Base-by-base conservation (phyloP, 2,329 filamentous ascomycete species). In the Fusarium nelsonii region DNA sequence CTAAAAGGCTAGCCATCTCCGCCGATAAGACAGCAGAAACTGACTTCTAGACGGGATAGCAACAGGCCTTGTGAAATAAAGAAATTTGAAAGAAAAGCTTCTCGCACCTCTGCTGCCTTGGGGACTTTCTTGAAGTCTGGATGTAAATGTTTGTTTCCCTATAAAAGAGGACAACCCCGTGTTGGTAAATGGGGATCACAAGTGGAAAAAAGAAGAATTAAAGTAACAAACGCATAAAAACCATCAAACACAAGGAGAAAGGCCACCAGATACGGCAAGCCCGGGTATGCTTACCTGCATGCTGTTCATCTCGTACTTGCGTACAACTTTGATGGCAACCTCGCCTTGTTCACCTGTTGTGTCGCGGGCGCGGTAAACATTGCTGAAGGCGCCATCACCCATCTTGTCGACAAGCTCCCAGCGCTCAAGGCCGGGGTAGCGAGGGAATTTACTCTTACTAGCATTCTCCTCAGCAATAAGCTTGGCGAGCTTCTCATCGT, bases 241-340 rank as follows among this genome's bases (percentile, higher is more conserved):
- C 40, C 18, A 63, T 50, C 33, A 68, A 65, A 71, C 57, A 59
- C 44, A 68, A 74, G 34, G 63, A 72, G 63, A 74, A 65, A 26
- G 67, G 69, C 69, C 64, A 53, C 65, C 58, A 44, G 65, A 73
- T 55, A 69, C 63, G 30, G 70, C 67, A 58, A 66, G 69, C 69
- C 70, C 64, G 64, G 30, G 52, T 46, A 60, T 75, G 91, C 94
- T 88, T 88, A 99, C 96, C 93, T 98, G 96, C 85, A 91, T 94
- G 72, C 91, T 94, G 83, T 97, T 98, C 93, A 99, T 97, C 82
- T 99, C 96, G 79, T 93, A 98, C 83, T 98, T 98, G 77, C 96
- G 92, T 69, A 99, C 96, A 52, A 99, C 96, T 81, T 99, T 99
- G 86, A 99, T 98, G 73, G 95, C 96, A 34, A 96, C 94, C 78